Evolutionary conservation across 805 yeast species (phyloP).

Genomic region (Wickerhamiella hasegawae): DNA sequence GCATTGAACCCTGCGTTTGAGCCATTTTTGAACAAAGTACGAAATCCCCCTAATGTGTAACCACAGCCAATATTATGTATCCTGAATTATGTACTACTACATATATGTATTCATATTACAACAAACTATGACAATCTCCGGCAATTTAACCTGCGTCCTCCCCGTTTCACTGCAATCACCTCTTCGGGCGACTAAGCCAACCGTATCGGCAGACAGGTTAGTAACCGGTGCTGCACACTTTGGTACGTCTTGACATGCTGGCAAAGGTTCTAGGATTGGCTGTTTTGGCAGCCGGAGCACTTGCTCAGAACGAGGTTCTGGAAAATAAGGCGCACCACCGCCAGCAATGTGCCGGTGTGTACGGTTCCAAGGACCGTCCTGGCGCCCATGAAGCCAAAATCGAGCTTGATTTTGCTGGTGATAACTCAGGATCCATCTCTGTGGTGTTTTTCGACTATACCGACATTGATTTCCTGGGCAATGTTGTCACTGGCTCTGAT

Average conservation of each 20-base stretch:
- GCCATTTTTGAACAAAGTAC: too few species aligned
- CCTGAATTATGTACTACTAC: too few species aligned
- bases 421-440: constrained; percentile 26
- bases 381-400: constrained; percentile 28
- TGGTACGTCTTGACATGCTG: constrained; percentile 1
- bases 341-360: constrained; percentile 82
- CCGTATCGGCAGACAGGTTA: too few species aligned
- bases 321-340: constrained; percentile 32
- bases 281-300: constrained; percentile 6
- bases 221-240: too few species aligned
- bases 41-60: too few species aligned
- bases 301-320: constrained; percentile 12
- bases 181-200: too few species aligned
- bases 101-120: too few species aligned
- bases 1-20: too few species aligned
- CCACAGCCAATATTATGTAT: too few species aligned
- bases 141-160: too few species aligned
- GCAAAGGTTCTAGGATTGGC: constrained; percentile 6
- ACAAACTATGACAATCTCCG: too few species aligned
- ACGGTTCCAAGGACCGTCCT: constrained; percentile 73
- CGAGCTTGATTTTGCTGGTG: constrained; percentile 9
- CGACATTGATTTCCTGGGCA: constrained; percentile 59
- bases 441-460: constrained; percentile 71
- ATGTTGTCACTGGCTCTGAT: constrained; percentile 27
- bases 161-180: too few species aligned